Base-by-base conservation (phyloP, 495 filamentous ascomycete genomes). In the Neurospora sp. region DNA sequence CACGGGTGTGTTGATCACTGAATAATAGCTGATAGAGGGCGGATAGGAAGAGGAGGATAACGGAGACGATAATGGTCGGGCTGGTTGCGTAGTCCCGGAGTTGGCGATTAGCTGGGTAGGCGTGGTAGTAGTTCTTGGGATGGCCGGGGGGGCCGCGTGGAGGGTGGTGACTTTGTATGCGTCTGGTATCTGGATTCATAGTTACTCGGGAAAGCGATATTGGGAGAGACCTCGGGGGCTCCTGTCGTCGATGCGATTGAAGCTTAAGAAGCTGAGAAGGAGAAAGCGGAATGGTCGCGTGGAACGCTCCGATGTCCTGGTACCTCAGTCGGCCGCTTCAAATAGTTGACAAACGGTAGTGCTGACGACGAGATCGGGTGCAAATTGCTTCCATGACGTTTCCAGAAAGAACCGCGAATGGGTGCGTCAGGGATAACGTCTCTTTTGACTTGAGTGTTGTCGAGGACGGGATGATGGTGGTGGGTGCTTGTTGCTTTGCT, bases 1-100 rank as follows among this genome's bases (percentile, higher is more conserved):
- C 8, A 37, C 53, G 27, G 14, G 53, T 65, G 27, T 65, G 6
- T 6, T 35, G 27, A 37, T 65, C 53, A 14, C 53, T 65, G 27
- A 35, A 65, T 17, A 65, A 31, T 75, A 73, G 77, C 75, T 80
- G 76, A 78, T 87, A 88, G 59, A 85, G 70, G 70, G 85, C 61
- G 38, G 83, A 79, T 16, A 82, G 68, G 69, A 81, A 38, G 72
- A 87, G 76, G 14, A 88, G 40, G 8, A 82, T 45, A 12, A 81
- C 44, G 16, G 83, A 75, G 38, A 86, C 44, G 48, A 86, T 35
- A 17, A 84, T 70, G 70, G 77, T 74, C 9, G 82, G 79, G 71
- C 78, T 80, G 44, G 61, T 71, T 10, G 81, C 40, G 40, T 79
- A 77, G 70, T 83, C 78, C 71, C 75, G 72, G 20, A 82, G 68